A percentile compares a stretch with the other conserved stretches of the same genome.
phyloP scores from a whole-genome alignment of 345 rosid species.

The Murraya koenigii region DNA sequence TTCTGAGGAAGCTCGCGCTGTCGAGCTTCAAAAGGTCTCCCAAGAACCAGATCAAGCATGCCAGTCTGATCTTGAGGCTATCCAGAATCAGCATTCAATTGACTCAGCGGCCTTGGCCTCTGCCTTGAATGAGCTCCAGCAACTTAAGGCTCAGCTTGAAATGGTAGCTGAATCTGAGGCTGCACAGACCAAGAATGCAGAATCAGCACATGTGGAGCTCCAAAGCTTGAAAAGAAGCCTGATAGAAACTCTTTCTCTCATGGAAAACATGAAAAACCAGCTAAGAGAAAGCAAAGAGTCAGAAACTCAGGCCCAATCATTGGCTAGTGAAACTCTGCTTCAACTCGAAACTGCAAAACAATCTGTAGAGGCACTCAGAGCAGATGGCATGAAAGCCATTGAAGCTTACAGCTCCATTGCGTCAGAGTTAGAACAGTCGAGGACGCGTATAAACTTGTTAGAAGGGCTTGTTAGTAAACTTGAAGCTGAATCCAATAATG shows the following conservation, averaged over 20 bases:
- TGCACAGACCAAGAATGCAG: slow-evolving; percentile 48
- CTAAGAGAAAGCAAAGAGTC: slow-evolving; percentile 71
- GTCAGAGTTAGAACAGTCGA: slow-evolving; percentile 68
- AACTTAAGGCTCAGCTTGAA: slow-evolving; percentile 63
- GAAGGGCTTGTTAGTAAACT: slow-evolving; percentile 51
- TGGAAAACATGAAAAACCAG: slow-evolving; percentile 73
- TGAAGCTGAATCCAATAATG: slow-evolving; percentile 21
- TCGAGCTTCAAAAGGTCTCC: slow-evolving; percentile 42
- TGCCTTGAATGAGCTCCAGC: slow-evolving; percentile 70
- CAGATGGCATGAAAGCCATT: slow-evolving; percentile 53
- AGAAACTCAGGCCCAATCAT: slow-evolving; percentile 62
- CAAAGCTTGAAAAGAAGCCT: slow-evolving; percentile 65
- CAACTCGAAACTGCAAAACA: slow-evolving; percentile 73
- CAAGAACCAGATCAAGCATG: slow-evolving; percentile 47
- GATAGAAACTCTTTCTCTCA: slow-evolving; percentile 53
- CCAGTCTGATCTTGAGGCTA: slow-evolving; percentile 53
- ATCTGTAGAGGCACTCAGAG: slow-evolving; percentile 59
- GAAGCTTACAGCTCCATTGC: slow-evolving; percentile 62
- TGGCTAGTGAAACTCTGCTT: slow-evolving; percentile 62
- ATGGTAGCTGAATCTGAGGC: slow-evolving; percentile 59
- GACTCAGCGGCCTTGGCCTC: slow-evolving; percentile 56
- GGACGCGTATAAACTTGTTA: slow-evolving; percentile 41
- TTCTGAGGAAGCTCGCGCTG: slow-evolving; percentile 42
- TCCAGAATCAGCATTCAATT: slow-evolving; percentile 50
- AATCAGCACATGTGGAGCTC: slow-evolving; percentile 54